Conservation (phyloP, 805 yeast genomes). For the Zygosaccharomyces bisporus region DNA sequence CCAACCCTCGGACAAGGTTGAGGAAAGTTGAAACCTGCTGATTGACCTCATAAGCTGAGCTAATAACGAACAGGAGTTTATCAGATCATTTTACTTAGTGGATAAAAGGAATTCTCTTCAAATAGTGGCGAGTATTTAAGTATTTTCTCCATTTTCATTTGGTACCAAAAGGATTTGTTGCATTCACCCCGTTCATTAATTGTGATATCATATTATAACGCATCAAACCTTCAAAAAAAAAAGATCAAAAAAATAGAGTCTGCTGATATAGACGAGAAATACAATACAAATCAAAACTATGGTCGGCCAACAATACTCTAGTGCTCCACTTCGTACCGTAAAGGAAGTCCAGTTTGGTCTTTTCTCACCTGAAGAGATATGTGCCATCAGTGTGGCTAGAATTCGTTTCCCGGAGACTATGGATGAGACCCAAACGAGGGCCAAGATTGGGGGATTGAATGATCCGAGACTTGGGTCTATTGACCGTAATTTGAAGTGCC, state of each 20-base stretch:
- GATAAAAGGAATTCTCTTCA: not conserved
- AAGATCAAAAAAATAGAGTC: not conserved
- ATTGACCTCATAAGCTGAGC: not conserved
- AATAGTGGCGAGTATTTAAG: constrained; percentile 6
- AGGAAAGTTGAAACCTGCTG: not conserved
- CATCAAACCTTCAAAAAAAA: constrained; percentile 4
- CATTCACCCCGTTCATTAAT: constrained; percentile 1
- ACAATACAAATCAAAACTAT: constrained; percentile 22
- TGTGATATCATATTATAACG: not conserved
- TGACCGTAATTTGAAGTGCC: constrained; percentile 96
- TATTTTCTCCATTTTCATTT: constrained; percentile 1
- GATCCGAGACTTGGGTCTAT: constrained; percentile 97
- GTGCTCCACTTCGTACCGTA: constrained; percentile 96
- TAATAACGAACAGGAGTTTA: not conserved
- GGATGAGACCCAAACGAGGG: constrained; percentile 94
- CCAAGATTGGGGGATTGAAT: constrained; percentile 94
- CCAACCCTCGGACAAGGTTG: constrained; percentile 5
- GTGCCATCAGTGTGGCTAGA: constrained; percentile 97
- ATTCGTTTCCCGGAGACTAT: constrained; percentile 99
- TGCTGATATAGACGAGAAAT: constrained; percentile 9
- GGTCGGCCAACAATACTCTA: constrained; percentile 81
- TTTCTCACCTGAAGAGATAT: constrained; percentile 93
- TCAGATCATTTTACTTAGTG: constrained; percentile 3
- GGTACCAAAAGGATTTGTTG: constrained; percentile 3
- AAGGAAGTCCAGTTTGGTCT: constrained; percentile 99